Conservation (phyloP, 2,329 filamentous ascomycete genomes). For the Hypoxylon sp. region DNA sequence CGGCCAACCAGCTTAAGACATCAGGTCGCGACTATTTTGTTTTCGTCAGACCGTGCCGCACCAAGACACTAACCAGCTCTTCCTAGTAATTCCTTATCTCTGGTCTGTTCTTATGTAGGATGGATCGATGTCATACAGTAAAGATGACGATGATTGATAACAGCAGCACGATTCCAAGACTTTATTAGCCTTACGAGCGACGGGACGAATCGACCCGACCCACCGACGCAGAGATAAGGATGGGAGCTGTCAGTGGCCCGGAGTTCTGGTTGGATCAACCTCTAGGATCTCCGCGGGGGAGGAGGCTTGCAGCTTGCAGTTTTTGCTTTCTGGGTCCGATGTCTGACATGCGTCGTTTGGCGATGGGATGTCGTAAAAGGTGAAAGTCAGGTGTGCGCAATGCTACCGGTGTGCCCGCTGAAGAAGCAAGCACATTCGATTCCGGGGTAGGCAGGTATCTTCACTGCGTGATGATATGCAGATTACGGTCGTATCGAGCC, state of each 20-base stretch:
- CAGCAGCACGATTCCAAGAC: too few relatives aligned
- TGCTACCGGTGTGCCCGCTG: too few relatives aligned
- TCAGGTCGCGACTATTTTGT: constrained; percentile 1
- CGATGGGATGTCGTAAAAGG: too few relatives aligned
- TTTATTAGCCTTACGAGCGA: constrained; percentile 5
- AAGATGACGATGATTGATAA: too few relatives aligned
- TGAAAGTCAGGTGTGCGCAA: too few relatives aligned
- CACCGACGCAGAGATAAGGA: constrained; percentile 39
- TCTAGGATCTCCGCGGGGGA: constrained; percentile 34
- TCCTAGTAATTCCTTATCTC: constrained; percentile 5
- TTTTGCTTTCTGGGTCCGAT: too few relatives aligned
- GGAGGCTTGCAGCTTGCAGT: too few relatives aligned
- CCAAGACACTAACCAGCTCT: neutral
- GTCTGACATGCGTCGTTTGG: too few relatives aligned
- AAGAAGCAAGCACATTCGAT: too few relatives aligned
- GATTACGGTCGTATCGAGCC: constrained; percentile 2
- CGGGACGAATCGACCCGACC: constrained; percentile 13
- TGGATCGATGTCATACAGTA: too few relatives aligned
- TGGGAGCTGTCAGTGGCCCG: constrained; percentile 35
- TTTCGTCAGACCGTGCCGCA: too few relatives aligned
- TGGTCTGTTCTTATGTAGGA: too few relatives aligned
- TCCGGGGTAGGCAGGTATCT: constrained; percentile 6
- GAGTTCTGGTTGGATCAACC: neutral
- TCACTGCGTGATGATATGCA: constrained; percentile 6
- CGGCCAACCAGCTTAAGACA: constrained; percentile 3